These are phyloP conservation scores for Tetracentron sinense DNA, from an alignment of 164 flowering plant genomes.

Conservation along the genomic window DNA sequence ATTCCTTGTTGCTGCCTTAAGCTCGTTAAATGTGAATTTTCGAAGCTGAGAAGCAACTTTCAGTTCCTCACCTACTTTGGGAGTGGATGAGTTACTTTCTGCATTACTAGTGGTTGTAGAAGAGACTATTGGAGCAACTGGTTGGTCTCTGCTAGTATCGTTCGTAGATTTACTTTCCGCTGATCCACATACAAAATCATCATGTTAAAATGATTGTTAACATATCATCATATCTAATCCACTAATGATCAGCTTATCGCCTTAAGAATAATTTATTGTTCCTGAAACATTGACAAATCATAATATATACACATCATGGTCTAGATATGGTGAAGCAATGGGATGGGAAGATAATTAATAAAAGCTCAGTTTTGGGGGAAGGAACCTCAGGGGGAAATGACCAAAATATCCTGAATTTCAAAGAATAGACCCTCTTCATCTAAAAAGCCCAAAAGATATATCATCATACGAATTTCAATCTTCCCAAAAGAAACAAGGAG, in stretches of 20 bases:
- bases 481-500: background rate
- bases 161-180: slow-evolving; percentile 64
- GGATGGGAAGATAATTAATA: background rate
- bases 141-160: slow-evolving; percentile 64
- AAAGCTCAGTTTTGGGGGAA: too few species aligned
- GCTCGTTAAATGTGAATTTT: slow-evolving; percentile 79
- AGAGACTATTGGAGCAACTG: slow-evolving; percentile 44
- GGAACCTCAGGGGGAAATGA: background rate
- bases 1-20: slow-evolving; percentile 81
- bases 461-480: background rate
- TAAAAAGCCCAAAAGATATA: background rate
- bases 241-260: background rate
- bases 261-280: background rate
- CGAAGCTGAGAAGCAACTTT: slow-evolving; percentile 75
- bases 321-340: background rate
- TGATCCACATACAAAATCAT: slow-evolving; percentile 18
- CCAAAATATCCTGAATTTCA: background rate
- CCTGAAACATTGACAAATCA: background rate
- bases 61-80: slow-evolving; percentile 74
- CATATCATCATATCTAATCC: background rate
- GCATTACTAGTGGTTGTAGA: slow-evolving; percentile 75
- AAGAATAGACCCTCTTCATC: background rate
- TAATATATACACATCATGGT: background rate
- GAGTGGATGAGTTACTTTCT: slow-evolving; percentile 70
- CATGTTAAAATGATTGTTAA: background rate